These are phyloP conservation scores for Gossypium sturtianum DNA, from an alignment of 345 rosid genomes.

Conservation along the genomic window DNA sequence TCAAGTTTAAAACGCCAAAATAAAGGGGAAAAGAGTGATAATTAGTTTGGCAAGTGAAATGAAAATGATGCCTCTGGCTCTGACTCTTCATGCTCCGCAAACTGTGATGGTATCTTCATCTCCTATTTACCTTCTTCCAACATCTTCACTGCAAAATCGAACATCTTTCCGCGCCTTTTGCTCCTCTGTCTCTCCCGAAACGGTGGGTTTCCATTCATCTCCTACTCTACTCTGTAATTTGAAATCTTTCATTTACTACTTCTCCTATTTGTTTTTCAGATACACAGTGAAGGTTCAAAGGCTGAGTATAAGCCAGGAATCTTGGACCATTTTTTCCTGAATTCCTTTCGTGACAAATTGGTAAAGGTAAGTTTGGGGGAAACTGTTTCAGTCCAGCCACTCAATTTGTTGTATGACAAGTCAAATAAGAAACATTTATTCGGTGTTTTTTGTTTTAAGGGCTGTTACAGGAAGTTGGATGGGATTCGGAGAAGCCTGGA, in stretches of 20 bases:
- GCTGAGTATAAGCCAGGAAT: conserved; percentile 24
- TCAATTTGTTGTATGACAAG: not conserved
- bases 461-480: conserved; percentile 75
- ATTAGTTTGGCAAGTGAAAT: not conserved
- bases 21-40: not conserved
- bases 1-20: not conserved
- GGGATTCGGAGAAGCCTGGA: conserved; percentile 85
- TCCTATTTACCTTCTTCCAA: not conserved
- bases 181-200: conserved; percentile 18
- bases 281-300: not conserved
- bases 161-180: conserved; percentile 17
- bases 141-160: not conserved
- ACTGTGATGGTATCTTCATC: conserved; percentile 11
- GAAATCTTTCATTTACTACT: not conserved
- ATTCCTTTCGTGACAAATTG: conserved; percentile 62
- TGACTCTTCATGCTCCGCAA: conserved; percentile 2
- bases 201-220: conserved; percentile 4
- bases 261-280: not conserved
- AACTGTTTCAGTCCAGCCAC: not conserved
- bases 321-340: conserved; percentile 56
- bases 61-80: conserved; percentile 32
- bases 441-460: conserved; percentile 10
- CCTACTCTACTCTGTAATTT: not conserved
- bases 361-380: conserved; percentile 40
- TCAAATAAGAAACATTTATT: not conserved